Base-by-base conservation (phyloP, 1,139 yeast genomes). In the Taiozyma sp. region DNA sequence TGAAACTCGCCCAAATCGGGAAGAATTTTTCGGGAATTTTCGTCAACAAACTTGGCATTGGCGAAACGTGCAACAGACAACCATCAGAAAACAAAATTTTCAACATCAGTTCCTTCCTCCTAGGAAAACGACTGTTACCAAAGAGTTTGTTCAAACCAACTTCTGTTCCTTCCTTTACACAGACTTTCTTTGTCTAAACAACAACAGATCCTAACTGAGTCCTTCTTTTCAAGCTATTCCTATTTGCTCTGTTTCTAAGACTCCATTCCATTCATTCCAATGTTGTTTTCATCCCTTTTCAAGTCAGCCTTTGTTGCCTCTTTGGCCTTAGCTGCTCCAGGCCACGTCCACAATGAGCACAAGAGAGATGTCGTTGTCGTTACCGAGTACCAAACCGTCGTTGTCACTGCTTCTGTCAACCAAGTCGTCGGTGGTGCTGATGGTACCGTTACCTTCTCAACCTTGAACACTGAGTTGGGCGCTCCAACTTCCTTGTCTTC, bases 361-460 rank as follows among this genome's bases (percentile, higher is more conserved):
- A 75, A 75, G 69, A 75, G 80, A 68, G 75, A 62, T 50, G 72
- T 70, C 54, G 77, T 69, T 48, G 67, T 68, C 48, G 76, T 72
- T 49, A 72, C 76, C 54, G 68, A 65, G 58, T 59, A 61, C 50
- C 47, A 66, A 53, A 71, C 75, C 54, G 72, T 69, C 45, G 62
- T 73, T 49, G 75, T 74, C 47, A 68, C 71, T 41, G 74, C 69
- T 64, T 62, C 67, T 53, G 68, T 64, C 52, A 58, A 62, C 51
- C 63, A 63, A 56, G 66, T 58, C 43, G 62, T 63, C 58, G 74
- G 58, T 47, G 66, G 64, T 55, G 58, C 46, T 10, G 54, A 68
- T 22, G 56, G 67, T 45, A 64, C 73, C 40, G 56, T 62, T 44
- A 60, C 68, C 47, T 65, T 60, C 48, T 65, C 64, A 47, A 61